phyloP scores from a whole-genome alignment of 2,329 filamentous ascomycete species.

The Fusarium algeriense region DNA sequence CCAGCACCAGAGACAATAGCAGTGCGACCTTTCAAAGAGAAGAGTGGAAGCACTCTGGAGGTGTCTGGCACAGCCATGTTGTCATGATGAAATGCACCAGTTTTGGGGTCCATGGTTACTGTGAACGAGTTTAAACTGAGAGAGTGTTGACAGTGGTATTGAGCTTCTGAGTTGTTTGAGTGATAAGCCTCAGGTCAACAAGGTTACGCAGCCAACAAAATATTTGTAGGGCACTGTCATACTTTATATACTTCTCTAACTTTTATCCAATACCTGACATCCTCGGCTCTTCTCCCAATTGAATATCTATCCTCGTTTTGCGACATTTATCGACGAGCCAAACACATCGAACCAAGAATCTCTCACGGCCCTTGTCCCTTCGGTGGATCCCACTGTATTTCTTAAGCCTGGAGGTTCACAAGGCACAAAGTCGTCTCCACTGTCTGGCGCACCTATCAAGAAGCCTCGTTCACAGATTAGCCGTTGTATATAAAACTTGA shows the following conservation, averaged over 20 bases:
- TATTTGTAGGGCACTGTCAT: neutral
- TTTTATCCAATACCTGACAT: slow-evolving; percentile 11
- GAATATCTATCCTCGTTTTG: slow-evolving; percentile 20
- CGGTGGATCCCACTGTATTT: slow-evolving; percentile 24
- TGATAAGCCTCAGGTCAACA: slow-evolving; percentile 6
- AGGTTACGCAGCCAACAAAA: slow-evolving; percentile 8
- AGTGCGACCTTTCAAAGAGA: slow-evolving; percentile 77
- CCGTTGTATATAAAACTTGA: slow-evolving; percentile 22
- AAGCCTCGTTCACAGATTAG: slow-evolving; percentile 20
- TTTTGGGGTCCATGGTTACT: slow-evolving; percentile 57
- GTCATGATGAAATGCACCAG: slow-evolving; percentile 68
- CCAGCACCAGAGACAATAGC: slow-evolving; percentile 77
- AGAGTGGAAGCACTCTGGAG: slow-evolving; percentile 71
- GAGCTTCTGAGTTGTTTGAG: neutral
- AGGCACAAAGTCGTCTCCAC: slow-evolving; percentile 32
- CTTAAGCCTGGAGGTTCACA: slow-evolving; percentile 18
- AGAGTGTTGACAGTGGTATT: neutral
- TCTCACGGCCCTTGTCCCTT: slow-evolving; percentile 24
- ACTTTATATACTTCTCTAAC: slow-evolving; percentile 25
- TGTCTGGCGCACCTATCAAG: slow-evolving; percentile 37
- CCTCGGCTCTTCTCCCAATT: slow-evolving; percentile 20
- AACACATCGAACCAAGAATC: slow-evolving; percentile 18
- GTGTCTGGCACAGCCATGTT: slow-evolving; percentile 63
- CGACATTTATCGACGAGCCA: slow-evolving; percentile 38
- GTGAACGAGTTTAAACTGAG: neutral